phyloP scores from a whole-genome alignment of 306 rosid species.

The Morella rubra region DNA sequence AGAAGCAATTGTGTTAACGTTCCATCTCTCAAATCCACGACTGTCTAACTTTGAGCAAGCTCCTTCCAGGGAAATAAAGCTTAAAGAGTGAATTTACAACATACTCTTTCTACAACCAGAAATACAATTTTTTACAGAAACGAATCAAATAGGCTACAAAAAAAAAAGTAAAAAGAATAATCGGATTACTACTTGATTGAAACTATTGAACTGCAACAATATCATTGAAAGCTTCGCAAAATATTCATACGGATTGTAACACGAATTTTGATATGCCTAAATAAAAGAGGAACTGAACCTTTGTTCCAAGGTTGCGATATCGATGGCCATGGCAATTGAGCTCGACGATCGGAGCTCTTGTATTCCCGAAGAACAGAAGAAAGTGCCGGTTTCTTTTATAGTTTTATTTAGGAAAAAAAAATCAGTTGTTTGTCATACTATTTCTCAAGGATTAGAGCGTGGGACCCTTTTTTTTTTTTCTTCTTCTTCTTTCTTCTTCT shows the following conservation, averaged over 20 bases:
- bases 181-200: neutral
- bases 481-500: too few relatives aligned
- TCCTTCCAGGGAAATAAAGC: neutral
- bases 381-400: neutral
- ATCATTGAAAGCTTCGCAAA: neutral
- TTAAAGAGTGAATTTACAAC: slow-evolving; percentile 5
- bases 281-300: slow-evolving; percentile 35
- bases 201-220: neutral
- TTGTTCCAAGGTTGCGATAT: slow-evolving; percentile 48
- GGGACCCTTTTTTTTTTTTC: neutral
- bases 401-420: too few relatives aligned
- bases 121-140: neutral
- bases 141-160: neutral
- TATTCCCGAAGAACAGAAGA: neutral
- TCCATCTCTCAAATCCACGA: neutral
- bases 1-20: neutral
- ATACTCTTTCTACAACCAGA: slow-evolving; percentile 4
- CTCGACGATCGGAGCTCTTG: slow-evolving; percentile 2
- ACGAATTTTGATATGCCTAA: neutral
- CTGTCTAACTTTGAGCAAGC: neutral
- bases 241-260: neutral
- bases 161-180: neutral
- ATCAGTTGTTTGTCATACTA: neutral
- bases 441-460: neutral
- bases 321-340: slow-evolving; percentile 48